phyloP scores from a whole-genome alignment of 1,284 basidiomycete genomes.

The Sporisorium scitamineum region DNA sequence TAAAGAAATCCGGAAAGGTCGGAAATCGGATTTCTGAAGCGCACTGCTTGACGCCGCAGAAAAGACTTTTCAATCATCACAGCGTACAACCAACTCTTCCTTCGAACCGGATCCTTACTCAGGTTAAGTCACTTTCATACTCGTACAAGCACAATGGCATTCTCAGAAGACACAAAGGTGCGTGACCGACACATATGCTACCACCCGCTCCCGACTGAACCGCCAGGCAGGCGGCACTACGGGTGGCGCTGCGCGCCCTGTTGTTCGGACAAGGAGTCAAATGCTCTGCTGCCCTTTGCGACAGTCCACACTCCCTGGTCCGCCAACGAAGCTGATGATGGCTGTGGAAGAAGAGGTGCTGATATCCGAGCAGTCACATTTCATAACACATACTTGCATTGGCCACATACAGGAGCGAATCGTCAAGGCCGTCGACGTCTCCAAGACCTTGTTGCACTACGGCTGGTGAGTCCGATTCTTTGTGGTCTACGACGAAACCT shows the following conservation, averaged over 20 bases:
- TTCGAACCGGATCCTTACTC: not conserved
- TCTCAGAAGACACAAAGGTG: constrained; percentile 67
- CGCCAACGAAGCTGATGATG: not conserved
- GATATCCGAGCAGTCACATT: not conserved
- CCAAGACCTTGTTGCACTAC: constrained; percentile 66
- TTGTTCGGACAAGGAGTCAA: not conserved
- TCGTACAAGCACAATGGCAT: constrained; percentile 43
- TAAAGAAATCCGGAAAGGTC: constrained; percentile 6
- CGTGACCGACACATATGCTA: constrained; percentile 1
- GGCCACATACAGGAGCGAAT: constrained; percentile 59
- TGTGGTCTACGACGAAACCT: not conserved
- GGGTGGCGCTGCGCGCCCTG: not conserved
- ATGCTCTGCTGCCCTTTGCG: not conserved
- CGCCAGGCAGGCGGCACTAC: not conserved
- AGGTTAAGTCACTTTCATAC: not conserved
- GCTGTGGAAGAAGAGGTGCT: not conserved
- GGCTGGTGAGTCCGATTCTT: constrained; percentile 57
- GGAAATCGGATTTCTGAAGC: constrained; percentile 24
- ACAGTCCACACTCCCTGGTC: not conserved
- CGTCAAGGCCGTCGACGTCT: constrained; percentile 62
- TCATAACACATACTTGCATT: not conserved
- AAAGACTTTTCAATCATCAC: constrained; percentile 8
- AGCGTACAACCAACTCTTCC: constrained; percentile 2
- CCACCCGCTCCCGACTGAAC: not conserved
- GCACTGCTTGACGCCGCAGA: not conserved